A percentile compares a stretch with the other conserved stretches of the same genome.
Evolutionary conservation across 2,329 filamentous ascomycete genomes (phyloP).

Genomic region (Ciborinia camelliae): DNA sequence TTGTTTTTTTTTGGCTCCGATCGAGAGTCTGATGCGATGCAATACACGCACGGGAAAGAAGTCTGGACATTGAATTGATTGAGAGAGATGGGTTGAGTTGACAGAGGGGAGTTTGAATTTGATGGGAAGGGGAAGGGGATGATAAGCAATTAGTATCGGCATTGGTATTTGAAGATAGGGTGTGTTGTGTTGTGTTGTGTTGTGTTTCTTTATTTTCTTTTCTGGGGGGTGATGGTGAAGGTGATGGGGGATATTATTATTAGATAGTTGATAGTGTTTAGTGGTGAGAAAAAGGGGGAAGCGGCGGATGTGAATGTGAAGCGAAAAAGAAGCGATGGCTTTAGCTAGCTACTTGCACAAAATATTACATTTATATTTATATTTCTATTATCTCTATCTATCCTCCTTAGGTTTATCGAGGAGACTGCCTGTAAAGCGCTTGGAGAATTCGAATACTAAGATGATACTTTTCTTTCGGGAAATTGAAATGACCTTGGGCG

Average conservation of each 20-base stretch:
- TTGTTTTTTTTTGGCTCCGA: slow-evolving; percentile 11
- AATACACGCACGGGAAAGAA: background rate
- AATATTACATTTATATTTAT: too few relatives aligned
- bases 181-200: too few relatives aligned
- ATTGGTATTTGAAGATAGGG: background rate
- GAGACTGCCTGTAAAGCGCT: too few relatives aligned
- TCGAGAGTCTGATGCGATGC: too few relatives aligned
- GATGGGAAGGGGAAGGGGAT: background rate
- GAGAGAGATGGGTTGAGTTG: background rate
- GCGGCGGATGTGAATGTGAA: background rate
- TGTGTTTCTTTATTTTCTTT: too few relatives aligned
- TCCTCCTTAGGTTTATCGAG: too few relatives aligned
- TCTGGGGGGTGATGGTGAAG: background rate
- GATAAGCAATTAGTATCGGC: background rate
- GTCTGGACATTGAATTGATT: background rate
- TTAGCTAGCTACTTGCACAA: too few relatives aligned
- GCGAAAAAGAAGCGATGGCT: background rate
- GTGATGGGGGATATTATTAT: background rate
- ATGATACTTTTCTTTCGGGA: too few relatives aligned
- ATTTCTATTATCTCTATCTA: too few relatives aligned
- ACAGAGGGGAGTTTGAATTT: background rate
- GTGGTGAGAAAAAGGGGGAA: too few relatives aligned
- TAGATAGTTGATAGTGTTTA: background rate
- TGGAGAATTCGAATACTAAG: too few relatives aligned
- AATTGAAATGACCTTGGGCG: too few relatives aligned